These are phyloP conservation scores for Adenanthera pavonina DNA, from an alignment of 306 rosid genomes.

Conservation along the genomic window DNA sequence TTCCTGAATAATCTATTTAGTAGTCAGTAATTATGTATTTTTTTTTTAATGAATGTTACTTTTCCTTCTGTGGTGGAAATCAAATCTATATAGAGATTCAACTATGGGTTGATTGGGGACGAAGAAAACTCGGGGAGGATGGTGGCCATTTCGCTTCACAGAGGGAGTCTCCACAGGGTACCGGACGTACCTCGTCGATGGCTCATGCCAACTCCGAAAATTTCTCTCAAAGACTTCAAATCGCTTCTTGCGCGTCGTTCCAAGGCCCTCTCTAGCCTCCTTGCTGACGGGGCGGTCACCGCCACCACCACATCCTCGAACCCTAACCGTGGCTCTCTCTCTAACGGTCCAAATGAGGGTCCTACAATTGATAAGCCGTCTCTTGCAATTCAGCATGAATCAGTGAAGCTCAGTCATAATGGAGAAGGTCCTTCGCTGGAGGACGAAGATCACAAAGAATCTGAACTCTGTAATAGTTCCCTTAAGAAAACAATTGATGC, in stretches of 20 bases:
- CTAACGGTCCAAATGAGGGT: slow-evolving; percentile 33
- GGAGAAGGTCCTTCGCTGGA: slow-evolving; percentile 57
- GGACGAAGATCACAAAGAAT: slow-evolving; percentile 37
- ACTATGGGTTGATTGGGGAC: not conserved
- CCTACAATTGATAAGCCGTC: not conserved
- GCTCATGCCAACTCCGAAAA: slow-evolving; percentile 84
- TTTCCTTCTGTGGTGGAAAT: not conserved
- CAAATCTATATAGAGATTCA: slow-evolving; percentile 27
- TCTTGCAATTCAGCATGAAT: slow-evolving; percentile 31
- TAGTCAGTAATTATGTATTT: not conserved
- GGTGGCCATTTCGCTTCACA: slow-evolving; percentile 94
- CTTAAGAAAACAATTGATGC: slow-evolving; percentile 41
- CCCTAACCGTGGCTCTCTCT: slow-evolving; percentile 28
- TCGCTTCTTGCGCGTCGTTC: slow-evolving; percentile 81
- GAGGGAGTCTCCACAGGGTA: slow-evolving; percentile 90
- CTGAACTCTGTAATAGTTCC: slow-evolving; percentile 41
- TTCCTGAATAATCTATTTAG: not conserved
- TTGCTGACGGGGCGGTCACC: slow-evolving; percentile 25
- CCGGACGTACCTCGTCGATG: slow-evolving; percentile 89
- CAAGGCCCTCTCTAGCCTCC: slow-evolving; percentile 68
- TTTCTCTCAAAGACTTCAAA: slow-evolving; percentile 76
- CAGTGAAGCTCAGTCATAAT: slow-evolving; percentile 31
- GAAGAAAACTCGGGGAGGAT: slow-evolving; percentile 45
- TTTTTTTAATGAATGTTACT: not conserved
- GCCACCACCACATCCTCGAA: slow-evolving; percentile 36